Percentiles rank a stretch among this genome's conserved stretches.
These are phyloP conservation scores for Starmera stellimalicola DNA, from an alignment of 1,139 yeast genomes.

Conservation along the genomic window DNA sequence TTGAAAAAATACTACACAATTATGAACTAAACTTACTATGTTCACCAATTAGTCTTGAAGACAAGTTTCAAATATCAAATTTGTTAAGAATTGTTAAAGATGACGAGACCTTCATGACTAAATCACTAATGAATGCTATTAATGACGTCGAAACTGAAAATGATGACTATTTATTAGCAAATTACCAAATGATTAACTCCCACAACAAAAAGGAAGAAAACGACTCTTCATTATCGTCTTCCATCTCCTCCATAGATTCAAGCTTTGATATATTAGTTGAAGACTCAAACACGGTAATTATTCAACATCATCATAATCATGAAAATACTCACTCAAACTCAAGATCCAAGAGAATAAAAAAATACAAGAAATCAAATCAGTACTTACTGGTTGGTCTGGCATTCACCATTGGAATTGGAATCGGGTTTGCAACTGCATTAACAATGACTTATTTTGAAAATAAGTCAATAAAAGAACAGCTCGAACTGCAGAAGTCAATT, in stretches of 20 bases:
- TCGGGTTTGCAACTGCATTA: conserved; percentile 11
- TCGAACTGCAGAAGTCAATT: background rate
- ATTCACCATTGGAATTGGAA: conserved; percentile 17
- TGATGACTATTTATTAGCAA: background rate
- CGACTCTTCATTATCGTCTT: background rate
- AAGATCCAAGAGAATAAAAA: conserved; percentile 10
- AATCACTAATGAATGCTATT: background rate
- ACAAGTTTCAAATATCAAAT: conserved; percentile 10
- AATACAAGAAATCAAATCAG: conserved; percentile 4
- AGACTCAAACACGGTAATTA: background rate
- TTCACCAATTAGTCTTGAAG: conserved; percentile 15
- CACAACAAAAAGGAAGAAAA: background rate
- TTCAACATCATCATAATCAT: conserved; percentile 1
- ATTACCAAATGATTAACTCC: background rate
- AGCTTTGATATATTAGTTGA: background rate
- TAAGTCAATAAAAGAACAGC: background rate
- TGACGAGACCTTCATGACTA: conserved; percentile 5
- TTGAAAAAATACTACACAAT: conserved; percentile 10
- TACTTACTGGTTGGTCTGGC: conserved; percentile 8
- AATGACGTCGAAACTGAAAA: background rate
- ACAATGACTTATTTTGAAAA: conserved; percentile 5
- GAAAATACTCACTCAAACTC: background rate
- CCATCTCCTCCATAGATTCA: background rate
- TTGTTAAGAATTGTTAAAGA: conserved; percentile 13
- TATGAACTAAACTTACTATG: conserved; percentile 14